Evolutionary conservation across 257 asterid genomes (phyloP).

Genomic region (Pogostemon cablin): DNA sequence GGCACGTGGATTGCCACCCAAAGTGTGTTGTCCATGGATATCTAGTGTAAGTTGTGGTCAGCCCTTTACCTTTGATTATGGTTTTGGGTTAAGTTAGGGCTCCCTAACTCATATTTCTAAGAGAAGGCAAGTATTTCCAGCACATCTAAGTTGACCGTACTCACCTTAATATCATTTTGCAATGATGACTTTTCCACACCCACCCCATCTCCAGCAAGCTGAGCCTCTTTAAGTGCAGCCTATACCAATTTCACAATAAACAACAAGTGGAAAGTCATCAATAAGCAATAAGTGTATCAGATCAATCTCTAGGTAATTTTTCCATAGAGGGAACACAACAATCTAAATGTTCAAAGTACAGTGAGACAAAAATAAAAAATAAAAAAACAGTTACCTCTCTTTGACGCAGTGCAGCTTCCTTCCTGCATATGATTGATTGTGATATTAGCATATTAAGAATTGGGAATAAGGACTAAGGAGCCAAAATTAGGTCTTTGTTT

Average conservation of each 20-base stretch:
- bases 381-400: constrained; percentile 72
- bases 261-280: constrained; percentile 22
- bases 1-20: too few species aligned
- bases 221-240: constrained; percentile 97
- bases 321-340: constrained; percentile 7
- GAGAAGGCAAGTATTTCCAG: constrained; percentile 16
- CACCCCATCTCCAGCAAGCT: constrained; percentile 66
- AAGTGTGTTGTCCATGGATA: too few species aligned
- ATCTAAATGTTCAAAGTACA: constrained; percentile 29
- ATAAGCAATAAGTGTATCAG: constrained; percentile 21
- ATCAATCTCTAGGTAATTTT: constrained; percentile 24
- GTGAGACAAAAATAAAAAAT: background rate
- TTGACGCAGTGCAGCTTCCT: constrained; percentile 92
- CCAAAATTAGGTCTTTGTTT: constrained; percentile 33
- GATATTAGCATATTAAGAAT: constrained; percentile 32
- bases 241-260: constrained; percentile 35
- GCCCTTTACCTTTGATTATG: too few species aligned
- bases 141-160: constrained; percentile 28
- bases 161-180: constrained; percentile 71
- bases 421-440: constrained; percentile 55
- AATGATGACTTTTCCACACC: constrained; percentile 66
- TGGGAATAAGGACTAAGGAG: constrained; percentile 14
- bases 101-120: too few species aligned
- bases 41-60: too few species aligned
- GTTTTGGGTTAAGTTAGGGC: too few species aligned